Percentiles rank a stretch among this genome's conserved stretches.
phyloP scores from a whole-genome alignment of 2,329 filamentous ascomycete genomes.

The Apiospora pterosperma region DNA sequence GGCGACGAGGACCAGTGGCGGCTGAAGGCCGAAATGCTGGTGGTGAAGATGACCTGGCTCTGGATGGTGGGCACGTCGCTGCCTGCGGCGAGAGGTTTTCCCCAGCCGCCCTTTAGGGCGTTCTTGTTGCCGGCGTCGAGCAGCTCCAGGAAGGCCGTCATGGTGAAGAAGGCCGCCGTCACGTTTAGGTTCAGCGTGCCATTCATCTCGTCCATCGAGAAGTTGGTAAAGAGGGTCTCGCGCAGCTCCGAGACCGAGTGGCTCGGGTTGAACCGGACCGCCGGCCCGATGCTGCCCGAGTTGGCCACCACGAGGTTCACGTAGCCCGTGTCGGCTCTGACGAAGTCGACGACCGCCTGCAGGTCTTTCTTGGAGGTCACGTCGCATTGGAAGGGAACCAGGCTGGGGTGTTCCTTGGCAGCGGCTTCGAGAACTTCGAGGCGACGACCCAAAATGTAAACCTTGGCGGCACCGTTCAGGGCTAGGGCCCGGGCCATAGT shows the following conservation, averaged over 20 bases:
- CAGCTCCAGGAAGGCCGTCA: constrained; percentile 64
- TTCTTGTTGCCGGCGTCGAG: constrained; percentile 57
- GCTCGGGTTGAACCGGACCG: constrained; percentile 12
- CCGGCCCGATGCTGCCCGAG: constrained; percentile 61
- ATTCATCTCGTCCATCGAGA: constrained; percentile 54
- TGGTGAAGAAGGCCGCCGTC: constrained; percentile 63
- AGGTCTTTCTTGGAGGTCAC: constrained; percentile 62
- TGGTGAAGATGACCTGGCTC: constrained; percentile 26
- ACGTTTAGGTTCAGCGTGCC: constrained; percentile 59
- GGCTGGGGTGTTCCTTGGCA: constrained; percentile 29
- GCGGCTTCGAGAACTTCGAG: constrained; percentile 46
- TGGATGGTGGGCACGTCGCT: constrained; percentile 17
- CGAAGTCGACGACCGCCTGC: constrained; percentile 49
- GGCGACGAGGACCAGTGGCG: constrained; percentile 13
- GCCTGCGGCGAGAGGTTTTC: constrained; percentile 7
- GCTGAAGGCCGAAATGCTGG: constrained; percentile 20
- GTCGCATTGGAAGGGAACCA: constrained; percentile 50
- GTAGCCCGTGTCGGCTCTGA: constrained; percentile 53
- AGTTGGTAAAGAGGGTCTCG: constrained; percentile 3
- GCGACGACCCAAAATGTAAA: constrained; percentile 58
- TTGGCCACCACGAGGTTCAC: constrained; percentile 61
- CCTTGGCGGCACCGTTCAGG: constrained; percentile 51
- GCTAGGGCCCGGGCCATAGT: constrained; percentile 56
- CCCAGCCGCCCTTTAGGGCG: constrained; percentile 19
- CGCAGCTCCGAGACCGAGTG: not conserved